Percentiles rank a stretch among this genome's conserved stretches.
Conservation (phyloP, 768 basidiomycete genomes). For the Termitomyces sp. region DNA sequence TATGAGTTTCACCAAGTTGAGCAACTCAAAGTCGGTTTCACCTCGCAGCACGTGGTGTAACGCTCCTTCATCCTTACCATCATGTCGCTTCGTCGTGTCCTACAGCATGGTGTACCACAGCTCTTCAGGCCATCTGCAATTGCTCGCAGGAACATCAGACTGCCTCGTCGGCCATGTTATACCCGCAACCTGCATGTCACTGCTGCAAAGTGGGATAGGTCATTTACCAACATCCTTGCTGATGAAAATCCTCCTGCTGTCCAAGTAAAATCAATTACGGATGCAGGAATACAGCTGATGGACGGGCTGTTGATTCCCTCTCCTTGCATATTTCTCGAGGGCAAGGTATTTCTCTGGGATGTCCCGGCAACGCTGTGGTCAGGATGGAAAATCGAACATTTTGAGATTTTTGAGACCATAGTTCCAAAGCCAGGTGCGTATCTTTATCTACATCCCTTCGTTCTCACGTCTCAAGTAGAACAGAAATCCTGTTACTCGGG, state of each 20-base stretch:
- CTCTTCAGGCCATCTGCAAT: neutral
- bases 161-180: neutral
- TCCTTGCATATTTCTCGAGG: constrained; percentile 80
- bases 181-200: constrained; percentile 15
- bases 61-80: neutral
- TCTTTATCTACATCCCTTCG: neutral
- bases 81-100: constrained; percentile 8
- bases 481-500: constrained; percentile 88
- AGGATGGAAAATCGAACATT: constrained; percentile 70
- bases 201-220: constrained; percentile 17
- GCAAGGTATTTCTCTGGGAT: constrained; percentile 89
- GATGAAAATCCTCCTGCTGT: constrained; percentile 64
- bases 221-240: constrained; percentile 71
- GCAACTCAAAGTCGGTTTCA: neutral
- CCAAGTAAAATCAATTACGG: constrained; percentile 62
- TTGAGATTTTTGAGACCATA: constrained; percentile 77
- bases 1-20: neutral
- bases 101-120: constrained; percentile 3
- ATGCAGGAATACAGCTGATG: constrained; percentile 60
- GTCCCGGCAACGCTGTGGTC: constrained; percentile 58
- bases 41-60: neutral
- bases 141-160: neutral
- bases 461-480: neutral
- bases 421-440: constrained; percentile 80
- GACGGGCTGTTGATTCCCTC: constrained; percentile 77